These are phyloP conservation scores for Lactarius quietus DNA, from an alignment of 768 basidiomycete genomes.

Conservation along the genomic window DNA sequence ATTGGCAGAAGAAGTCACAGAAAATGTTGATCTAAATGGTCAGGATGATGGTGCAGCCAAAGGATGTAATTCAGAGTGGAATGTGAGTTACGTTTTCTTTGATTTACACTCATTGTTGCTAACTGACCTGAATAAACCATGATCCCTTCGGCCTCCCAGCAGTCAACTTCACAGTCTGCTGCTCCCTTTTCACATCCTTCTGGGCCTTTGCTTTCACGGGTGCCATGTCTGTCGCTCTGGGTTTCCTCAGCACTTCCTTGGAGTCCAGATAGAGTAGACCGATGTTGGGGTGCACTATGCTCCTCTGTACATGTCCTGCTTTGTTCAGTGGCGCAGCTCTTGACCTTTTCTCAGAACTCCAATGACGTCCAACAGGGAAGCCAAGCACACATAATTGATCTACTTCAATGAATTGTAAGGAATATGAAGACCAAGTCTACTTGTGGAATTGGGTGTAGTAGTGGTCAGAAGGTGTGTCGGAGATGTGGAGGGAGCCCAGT, in stretches of 20 bases:
- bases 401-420: neutral
- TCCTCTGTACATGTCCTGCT: neutral
- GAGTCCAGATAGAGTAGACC: neutral
- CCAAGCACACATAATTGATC: neutral
- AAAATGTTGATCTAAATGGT: too few relatives aligned
- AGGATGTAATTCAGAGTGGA: neutral
- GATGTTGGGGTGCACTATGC: neutral
- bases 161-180: neutral
- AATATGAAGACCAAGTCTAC: neutral
- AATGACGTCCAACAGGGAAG: neutral
- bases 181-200: neutral
- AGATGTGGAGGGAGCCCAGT: neutral
- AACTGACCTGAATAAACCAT: neutral
- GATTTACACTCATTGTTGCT: too few relatives aligned
- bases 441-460: neutral
- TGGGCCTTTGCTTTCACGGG: neutral
- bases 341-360: neutral
- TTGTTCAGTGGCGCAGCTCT: too few relatives aligned
- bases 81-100: neutral
- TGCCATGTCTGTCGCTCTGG: neutral
- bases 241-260: neutral
- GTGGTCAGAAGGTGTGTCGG: neutral
- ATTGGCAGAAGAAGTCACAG: neutral
- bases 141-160: neutral
- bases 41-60: neutral